These are phyloP conservation scores for Geotrichum histeridarum DNA, from an alignment of 1,139 yeast species.

Conservation along the genomic window DNA sequence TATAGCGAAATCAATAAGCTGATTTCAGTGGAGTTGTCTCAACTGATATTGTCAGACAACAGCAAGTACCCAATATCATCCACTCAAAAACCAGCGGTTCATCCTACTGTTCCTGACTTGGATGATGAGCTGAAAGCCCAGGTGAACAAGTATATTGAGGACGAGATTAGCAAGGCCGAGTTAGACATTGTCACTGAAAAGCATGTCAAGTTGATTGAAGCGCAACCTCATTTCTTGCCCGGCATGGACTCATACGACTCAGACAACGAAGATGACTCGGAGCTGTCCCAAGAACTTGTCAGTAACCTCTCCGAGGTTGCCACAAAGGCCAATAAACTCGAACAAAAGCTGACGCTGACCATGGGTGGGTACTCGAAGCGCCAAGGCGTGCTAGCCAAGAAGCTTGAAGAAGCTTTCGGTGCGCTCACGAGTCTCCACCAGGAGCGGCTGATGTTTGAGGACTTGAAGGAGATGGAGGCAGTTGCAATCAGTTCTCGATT, in stretches of 20 bases:
- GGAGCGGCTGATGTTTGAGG: constrained; percentile 29
- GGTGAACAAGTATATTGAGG: constrained; percentile 37
- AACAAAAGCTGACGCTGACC: constrained; percentile 34
- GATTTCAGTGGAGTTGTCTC: constrained; percentile 40
- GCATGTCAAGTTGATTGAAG: constrained; percentile 19
- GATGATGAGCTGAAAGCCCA: constrained; percentile 39
- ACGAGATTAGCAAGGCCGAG: constrained; percentile 27
- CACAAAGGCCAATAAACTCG: constrained; percentile 36
- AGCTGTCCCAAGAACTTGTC: constrained; percentile 21
- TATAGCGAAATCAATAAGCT: constrained; percentile 1
- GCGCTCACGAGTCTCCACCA: constrained; percentile 33
- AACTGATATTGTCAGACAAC: constrained; percentile 48
- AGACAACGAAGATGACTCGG: constrained; percentile 14
- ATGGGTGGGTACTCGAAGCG: constrained; percentile 40
- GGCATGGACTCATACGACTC: constrained; percentile 12
- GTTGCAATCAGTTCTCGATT: constrained; percentile 36
- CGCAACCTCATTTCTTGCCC: constrained; percentile 16
- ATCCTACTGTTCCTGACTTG: constrained; percentile 38
- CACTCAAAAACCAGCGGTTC: constrained; percentile 18
- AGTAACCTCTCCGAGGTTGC: constrained; percentile 29
- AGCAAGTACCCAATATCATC: constrained; percentile 36
- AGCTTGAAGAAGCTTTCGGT: constrained; percentile 30
- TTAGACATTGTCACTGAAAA: constrained; percentile 11
- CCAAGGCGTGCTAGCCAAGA: constrained; percentile 32
- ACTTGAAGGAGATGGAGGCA: constrained; percentile 36